Conservation (phyloP, 83 land plant species). For the Diphasiastrum complanatum region DNA sequence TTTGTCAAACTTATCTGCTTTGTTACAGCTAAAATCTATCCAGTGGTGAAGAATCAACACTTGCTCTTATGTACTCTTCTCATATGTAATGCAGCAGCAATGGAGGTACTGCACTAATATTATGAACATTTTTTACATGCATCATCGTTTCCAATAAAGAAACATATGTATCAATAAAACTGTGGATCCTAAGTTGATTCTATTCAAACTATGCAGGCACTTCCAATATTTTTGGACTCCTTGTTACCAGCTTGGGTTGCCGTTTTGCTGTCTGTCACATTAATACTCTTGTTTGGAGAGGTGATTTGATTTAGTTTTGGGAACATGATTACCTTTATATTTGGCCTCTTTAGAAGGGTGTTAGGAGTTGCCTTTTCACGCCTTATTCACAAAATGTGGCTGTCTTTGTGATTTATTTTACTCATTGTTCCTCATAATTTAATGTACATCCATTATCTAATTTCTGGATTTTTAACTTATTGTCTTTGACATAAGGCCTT, state of each 20-base stretch:
- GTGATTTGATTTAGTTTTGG: slow-evolving; percentile 28
- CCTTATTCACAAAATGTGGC: no score
- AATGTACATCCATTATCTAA: background rate
- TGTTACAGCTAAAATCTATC: slow-evolving; percentile 88
- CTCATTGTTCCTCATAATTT: background rate
- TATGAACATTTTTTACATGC: background rate
- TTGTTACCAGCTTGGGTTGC: slow-evolving; percentile 86
- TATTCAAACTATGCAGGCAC: slow-evolving; percentile 42
- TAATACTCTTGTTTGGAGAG: slow-evolving; percentile 94
- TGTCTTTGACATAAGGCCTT: no score
- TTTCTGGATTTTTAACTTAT: background rate
- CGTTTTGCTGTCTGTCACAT: slow-evolving; percentile 83
- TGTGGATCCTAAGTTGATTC: background rate
- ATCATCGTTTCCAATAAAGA: no score
- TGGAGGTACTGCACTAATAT: slow-evolving; percentile 59
- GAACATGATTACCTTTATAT: background rate
- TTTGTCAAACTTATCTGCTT: no score
- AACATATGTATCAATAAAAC: background rate
- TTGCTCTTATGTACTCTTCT: slow-evolving; percentile 78
- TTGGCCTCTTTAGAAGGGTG: no score
- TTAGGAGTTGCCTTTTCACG: no score
- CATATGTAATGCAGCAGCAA: slow-evolving; percentile 85
- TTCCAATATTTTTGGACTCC: slow-evolving; percentile 84
- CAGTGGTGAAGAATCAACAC: slow-evolving; percentile 85
- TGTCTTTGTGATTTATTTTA: background rate